Percentiles rank a stretch among this genome's conserved stretches.
Evolutionary conservation across 192 early-diverging fungal genomes (phyloP).

Genomic region (Coemansia sp.): DNA sequence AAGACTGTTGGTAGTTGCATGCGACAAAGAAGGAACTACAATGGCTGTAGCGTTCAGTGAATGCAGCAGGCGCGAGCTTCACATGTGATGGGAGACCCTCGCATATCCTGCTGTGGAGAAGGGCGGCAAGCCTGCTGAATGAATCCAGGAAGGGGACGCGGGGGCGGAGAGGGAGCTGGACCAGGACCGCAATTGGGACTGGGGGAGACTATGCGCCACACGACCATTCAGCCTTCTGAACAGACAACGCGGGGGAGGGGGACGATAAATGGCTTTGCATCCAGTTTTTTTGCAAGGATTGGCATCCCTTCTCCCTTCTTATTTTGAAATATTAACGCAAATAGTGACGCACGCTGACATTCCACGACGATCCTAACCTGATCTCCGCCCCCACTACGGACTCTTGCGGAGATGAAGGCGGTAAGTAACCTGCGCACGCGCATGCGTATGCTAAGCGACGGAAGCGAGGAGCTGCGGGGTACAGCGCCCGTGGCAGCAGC

Average conservation of each 20-base stretch:
- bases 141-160: too few species aligned
- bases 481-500: constrained; percentile 11
- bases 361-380: too few species aligned
- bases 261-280: background rate
- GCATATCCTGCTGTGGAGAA: too few species aligned
- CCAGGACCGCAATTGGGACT: constrained; percentile 1
- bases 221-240: background rate
- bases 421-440: constrained; percentile 42
- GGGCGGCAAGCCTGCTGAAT: too few species aligned
- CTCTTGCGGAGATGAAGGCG: constrained; percentile 23
- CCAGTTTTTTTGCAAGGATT: too few species aligned
- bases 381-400: background rate
- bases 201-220: constrained; percentile 1
- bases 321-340: background rate
- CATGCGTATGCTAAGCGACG: constrained; percentile 20
- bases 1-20: background rate
- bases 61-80: too few species aligned
- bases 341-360: too few species aligned
- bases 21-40: background rate
- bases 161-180: too few species aligned
- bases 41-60: background rate
- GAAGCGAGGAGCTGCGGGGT: background rate
- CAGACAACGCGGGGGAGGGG: background rate
- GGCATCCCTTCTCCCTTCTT: constrained; percentile 4
- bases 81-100: too few species aligned